phyloP scores from a whole-genome alignment of 805 yeast species.

The Ogataea ramenticola region DNA sequence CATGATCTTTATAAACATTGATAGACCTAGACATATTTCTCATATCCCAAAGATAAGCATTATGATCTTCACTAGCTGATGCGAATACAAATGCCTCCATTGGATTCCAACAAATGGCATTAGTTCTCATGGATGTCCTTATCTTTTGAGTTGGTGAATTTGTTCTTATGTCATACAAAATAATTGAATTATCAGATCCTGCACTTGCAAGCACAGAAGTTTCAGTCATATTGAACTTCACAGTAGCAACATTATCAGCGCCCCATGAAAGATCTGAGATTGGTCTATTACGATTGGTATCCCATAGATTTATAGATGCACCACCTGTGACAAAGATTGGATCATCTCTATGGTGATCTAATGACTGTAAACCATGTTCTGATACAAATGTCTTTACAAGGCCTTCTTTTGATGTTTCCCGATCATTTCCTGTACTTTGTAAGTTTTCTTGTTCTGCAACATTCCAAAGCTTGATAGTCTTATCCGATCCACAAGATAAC shows the following conservation, averaged over 20 bases:
- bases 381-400: slow-evolving; percentile 75
- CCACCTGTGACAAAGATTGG: slow-evolving; percentile 87
- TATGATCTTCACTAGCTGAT: slow-evolving; percentile 90
- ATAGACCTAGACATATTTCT: slow-evolving; percentile 75
- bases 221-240: slow-evolving; percentile 84
- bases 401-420: slow-evolving; percentile 36
- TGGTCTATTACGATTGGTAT: slow-evolving; percentile 70
- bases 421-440: slow-evolving; percentile 12
- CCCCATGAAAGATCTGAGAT: slow-evolving; percentile 87
- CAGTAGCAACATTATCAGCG: slow-evolving; percentile 80
- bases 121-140: slow-evolving; percentile 74
- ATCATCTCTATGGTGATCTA: slow-evolving; percentile 80
- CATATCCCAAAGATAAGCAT: slow-evolving; percentile 94
- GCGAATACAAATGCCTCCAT: slow-evolving; percentile 95
- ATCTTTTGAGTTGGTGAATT: slow-evolving; percentile 89
- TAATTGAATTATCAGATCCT: slow-evolving; percentile 85
- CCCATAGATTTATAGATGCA: slow-evolving; percentile 88
- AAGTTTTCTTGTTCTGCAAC: slow-evolving; percentile 38
- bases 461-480: slow-evolving; percentile 85
- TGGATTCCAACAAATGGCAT: slow-evolving; percentile 92
- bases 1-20: slow-evolving; percentile 91
- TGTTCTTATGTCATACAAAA: slow-evolving; percentile 85
- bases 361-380: slow-evolving; percentile 72
- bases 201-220: slow-evolving; percentile 84
- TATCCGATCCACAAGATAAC: slow-evolving; percentile 83